phyloP scores from a whole-genome alignment of 1,139 yeast species.

The Yamadazyma diddensiae region DNA sequence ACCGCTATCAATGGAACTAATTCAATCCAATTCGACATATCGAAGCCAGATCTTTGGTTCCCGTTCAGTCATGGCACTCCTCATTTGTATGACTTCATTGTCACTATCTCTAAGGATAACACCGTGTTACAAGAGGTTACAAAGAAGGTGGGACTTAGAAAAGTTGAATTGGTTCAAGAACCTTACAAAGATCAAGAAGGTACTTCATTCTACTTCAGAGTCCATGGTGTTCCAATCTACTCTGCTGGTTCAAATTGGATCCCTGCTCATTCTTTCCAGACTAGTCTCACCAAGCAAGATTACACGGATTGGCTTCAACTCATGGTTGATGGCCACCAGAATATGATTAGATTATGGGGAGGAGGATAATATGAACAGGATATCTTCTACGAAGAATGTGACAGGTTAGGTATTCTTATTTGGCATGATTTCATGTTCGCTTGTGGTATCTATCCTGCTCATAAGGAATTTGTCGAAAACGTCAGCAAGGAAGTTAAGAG shows the following conservation, averaged over 20 bases:
- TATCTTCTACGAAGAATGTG: conserved; percentile 41
- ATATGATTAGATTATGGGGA: conserved; percentile 49
- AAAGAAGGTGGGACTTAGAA: conserved; percentile 33
- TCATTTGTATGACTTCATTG: conserved; percentile 24
- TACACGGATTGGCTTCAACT: conserved; percentile 33
- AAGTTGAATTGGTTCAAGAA: conserved; percentile 37
- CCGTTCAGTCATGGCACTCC: conserved; percentile 40
- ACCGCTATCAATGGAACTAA: conserved; percentile 1
- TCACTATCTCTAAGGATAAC: conserved; percentile 7
- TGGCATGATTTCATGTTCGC: conserved; percentile 58
- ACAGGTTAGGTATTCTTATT: conserved; percentile 38
- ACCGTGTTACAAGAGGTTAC: conserved; percentile 4
- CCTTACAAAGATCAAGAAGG: conserved; percentile 29
- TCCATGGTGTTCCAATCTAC: conserved; percentile 38
- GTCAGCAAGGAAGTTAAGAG: conserved; percentile 31
- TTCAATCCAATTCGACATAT: conserved; percentile 10
- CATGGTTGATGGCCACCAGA: conserved; percentile 36
- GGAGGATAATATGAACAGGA: conserved; percentile 47
- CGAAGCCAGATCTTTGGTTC: conserved; percentile 37
- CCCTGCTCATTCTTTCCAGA: conserved; percentile 41
- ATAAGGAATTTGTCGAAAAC: conserved; percentile 23
- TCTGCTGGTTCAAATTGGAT: conserved; percentile 47
- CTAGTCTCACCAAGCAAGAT: conserved; percentile 26
- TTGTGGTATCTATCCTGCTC: conserved; percentile 47
- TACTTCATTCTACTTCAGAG: conserved; percentile 36